Base-by-base conservation (phyloP, 139 green algal species). In the Coccomyxa sp. region DNA sequence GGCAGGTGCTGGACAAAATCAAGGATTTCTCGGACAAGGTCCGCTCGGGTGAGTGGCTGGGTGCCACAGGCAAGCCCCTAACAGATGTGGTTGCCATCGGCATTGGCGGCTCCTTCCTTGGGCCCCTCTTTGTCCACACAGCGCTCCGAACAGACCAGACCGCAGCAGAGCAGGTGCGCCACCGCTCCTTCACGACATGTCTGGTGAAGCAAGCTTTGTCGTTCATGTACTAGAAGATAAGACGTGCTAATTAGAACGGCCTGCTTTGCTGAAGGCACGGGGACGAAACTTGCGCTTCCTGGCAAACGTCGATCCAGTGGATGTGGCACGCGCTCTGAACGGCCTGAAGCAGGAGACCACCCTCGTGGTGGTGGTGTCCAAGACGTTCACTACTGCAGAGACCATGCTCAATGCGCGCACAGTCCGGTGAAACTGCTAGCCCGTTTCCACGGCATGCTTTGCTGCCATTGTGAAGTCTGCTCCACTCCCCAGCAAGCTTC, bases 311-410 rank as follows among this genome's bases (percentile, higher is more conserved):
- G 97, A 99, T 88, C 97, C 97, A 58, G 97, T 99, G 67, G 97
- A 99, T 81, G 95, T 98, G 60, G 97, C 97, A 25, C 88, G 91
- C 51, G 94, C 96, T 0, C 94, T 99, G 68, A 88, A 96, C 45
- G 84, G 87, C 0, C 87, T 97, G 51, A 89, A 95, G 79, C 93
- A 91, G 28, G 97, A 98, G 89, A 94, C 93, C 66, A 99, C 97
- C 18, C 90, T 99, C 60, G 94, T 96, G 32, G 94, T 99, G n/a
- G 93, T 99, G 0, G 93, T 99, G 27, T 97, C 92, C 83, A 99
- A 99, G 93, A 99, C 97, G 16, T 99, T 99, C 92, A 99, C 97
- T 81, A 99, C 97, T 10, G 97, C 96, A 16, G 97, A 99, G 91
- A 99, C 97, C 45, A 99, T 99, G 97, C 92, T 98, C 18, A 99